Evolutionary conservation across 208 protist genomes (phyloP).

Genomic region (Wallacemonas collosoma): DNA sequence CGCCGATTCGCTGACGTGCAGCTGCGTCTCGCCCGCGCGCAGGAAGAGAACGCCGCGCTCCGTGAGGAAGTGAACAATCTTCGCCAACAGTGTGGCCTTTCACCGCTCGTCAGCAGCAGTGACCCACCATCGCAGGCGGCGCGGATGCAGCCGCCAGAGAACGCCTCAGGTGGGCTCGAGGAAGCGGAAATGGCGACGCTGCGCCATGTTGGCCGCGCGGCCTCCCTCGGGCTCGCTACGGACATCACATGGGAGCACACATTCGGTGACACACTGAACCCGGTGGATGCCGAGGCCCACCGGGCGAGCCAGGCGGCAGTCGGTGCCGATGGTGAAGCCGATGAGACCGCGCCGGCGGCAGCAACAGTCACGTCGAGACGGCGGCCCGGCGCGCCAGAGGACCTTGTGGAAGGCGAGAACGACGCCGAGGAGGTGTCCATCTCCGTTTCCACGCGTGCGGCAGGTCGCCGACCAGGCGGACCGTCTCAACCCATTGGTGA

Average conservation of each 20-base stretch:
- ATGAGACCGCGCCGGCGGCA: not conserved
- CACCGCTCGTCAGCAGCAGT: constrained; percentile 3
- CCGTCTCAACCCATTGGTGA: not conserved
- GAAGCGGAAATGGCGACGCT: not conserved
- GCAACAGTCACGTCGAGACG: not conserved
- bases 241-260: not conserved
- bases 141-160: not conserved
- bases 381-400: not conserved
- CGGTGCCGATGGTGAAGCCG: not conserved
- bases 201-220: not conserved
- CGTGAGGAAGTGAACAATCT: constrained; percentile 20
- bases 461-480: constrained; percentile 4
- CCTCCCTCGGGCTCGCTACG: constrained; percentile 5
- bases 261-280: not conserved
- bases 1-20: constrained; percentile 34
- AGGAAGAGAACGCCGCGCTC: constrained; percentile 28
- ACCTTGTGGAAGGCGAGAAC: not conserved
- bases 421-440: not conserved
- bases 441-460: constrained; percentile 15
- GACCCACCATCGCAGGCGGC: constrained; percentile 10
- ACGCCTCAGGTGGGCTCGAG: not conserved
- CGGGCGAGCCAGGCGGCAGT: too few species aligned
- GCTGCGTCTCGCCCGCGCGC: constrained; percentile 24
- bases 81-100: constrained; percentile 9
- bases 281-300: not conserved